Percentiles rank a stretch among this genome's conserved stretches.
These are phyloP conservation scores for Parasarocladium wereldwijsianum DNA, from an alignment of 2,329 filamentous ascomycete genomes.

Conservation along the genomic window DNA sequence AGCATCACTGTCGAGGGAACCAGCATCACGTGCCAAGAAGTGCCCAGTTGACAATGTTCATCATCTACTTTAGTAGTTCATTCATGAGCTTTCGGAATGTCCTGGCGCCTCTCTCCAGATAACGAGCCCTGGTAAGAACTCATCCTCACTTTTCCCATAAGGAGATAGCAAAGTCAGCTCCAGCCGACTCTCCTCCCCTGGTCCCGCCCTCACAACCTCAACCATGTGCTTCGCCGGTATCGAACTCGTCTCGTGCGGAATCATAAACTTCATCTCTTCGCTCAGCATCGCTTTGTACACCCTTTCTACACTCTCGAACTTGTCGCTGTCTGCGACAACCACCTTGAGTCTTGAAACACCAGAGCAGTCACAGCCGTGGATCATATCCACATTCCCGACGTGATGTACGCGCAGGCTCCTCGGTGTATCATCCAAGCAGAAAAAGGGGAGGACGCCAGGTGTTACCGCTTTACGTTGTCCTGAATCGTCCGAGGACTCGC, in stretches of 20 bases:
- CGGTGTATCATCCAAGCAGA: slow-evolving; percentile 48
- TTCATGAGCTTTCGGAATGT: no score
- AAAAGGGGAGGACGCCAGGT: slow-evolving; percentile 45
- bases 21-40: no score
- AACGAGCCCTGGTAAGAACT: slow-evolving; percentile 1
- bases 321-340: slow-evolving; percentile 11
- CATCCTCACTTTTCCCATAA: neutral
- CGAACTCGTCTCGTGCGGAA: neutral
- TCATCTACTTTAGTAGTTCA: no score
- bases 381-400: slow-evolving; percentile 12
- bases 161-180: neutral
- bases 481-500: slow-evolving; percentile 13
- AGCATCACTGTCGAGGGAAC: no score
- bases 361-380: slow-evolving; percentile 34
- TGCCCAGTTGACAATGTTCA: no score
- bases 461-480: slow-evolving; percentile 11
- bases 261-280: neutral
- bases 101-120: no score
- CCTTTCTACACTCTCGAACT: neutral
- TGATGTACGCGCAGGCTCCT: slow-evolving; percentile 39
- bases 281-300: slow-evolving; percentile 1
- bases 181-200: neutral
- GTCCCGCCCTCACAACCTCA: neutral
- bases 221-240: neutral
- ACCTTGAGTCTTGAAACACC: slow-evolving; percentile 33